These are phyloP conservation scores for Fusarium keratoplasticum DNA, from an alignment of 2,329 filamentous ascomycete species.

Conservation along the genomic window DNA sequence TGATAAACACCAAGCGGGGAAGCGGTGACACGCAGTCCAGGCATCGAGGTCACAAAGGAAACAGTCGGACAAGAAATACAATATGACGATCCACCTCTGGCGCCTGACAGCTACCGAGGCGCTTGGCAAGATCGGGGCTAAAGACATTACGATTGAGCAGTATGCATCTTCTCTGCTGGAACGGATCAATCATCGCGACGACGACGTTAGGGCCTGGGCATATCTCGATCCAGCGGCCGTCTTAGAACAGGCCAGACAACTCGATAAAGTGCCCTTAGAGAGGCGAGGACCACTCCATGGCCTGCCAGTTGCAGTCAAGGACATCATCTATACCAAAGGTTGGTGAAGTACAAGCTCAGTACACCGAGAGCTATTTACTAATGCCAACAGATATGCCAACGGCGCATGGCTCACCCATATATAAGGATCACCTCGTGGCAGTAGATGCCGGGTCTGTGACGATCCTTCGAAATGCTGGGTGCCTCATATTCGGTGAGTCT, in stretches of 20 bases:
- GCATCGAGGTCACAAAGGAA: not conserved
- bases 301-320: constrained; percentile 68
- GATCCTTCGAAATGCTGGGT: constrained; percentile 64
- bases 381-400: constrained; percentile 63
- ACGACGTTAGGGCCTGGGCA: constrained; percentile 62
- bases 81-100: constrained; percentile 3
- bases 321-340: constrained; percentile 69
- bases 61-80: not conserved
- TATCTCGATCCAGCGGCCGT: constrained; percentile 58
- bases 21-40: not conserved
- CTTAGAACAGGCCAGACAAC: constrained; percentile 58
- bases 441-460: constrained; percentile 64
- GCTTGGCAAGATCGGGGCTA: constrained; percentile 50
- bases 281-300: constrained; percentile 68
- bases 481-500: constrained; percentile 59
- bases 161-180: constrained; percentile 61
- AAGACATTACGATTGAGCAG: constrained; percentile 60
- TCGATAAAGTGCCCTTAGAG: constrained; percentile 60
- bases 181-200: constrained; percentile 57
- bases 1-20: not conserved
- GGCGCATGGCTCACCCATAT: constrained; percentile 64
- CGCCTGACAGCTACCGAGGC: constrained; percentile 56
- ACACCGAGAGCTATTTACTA: accelerated
- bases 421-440: constrained; percentile 53
- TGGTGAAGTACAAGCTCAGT: constrained; percentile 38